phyloP scores from a whole-genome alignment of 2,329 filamentous ascomycete species.

The Fusarium redolens region DNA sequence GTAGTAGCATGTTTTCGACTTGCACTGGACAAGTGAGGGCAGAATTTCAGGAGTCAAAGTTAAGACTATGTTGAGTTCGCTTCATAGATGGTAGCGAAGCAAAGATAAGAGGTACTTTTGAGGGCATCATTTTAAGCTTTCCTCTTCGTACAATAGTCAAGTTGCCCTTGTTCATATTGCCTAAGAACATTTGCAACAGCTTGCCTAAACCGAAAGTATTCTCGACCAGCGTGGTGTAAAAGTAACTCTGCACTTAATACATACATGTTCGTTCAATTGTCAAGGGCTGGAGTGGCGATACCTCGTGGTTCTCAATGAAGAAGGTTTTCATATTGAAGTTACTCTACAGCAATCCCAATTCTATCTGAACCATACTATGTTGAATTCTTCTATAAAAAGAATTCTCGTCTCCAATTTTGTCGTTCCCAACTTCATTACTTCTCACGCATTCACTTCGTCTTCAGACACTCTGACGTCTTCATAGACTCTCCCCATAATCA shows the following conservation, averaged over 20 bases:
- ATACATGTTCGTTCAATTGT: neutral
- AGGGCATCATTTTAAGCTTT: neutral
- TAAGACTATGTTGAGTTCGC: neutral
- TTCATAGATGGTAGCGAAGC: too few species aligned
- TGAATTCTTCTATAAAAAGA: neutral
- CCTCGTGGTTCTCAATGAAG: neutral
- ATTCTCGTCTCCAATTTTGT: fast-evolving
- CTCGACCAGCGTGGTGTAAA: fast-evolving
- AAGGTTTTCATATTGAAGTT: neutral
- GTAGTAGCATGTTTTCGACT: neutral
- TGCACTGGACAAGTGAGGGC: too few species aligned
- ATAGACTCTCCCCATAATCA: neutral
- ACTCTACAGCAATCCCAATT: neutral
- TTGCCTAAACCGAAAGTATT: too few species aligned
- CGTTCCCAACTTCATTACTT: neutral
- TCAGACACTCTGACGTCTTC: neutral
- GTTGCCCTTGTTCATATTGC: neutral
- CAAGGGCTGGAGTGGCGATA: neutral
- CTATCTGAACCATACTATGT: neutral
- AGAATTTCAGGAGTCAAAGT: too few species aligned
- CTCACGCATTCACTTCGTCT: too few species aligned
- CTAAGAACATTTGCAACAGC: neutral
- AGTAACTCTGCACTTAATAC: neutral
- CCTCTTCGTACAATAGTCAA: neutral
- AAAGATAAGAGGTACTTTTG: too few species aligned